Conservation (phyloP, 1,139 yeast species). For the Keqinozyma sinolaborantium region DNA sequence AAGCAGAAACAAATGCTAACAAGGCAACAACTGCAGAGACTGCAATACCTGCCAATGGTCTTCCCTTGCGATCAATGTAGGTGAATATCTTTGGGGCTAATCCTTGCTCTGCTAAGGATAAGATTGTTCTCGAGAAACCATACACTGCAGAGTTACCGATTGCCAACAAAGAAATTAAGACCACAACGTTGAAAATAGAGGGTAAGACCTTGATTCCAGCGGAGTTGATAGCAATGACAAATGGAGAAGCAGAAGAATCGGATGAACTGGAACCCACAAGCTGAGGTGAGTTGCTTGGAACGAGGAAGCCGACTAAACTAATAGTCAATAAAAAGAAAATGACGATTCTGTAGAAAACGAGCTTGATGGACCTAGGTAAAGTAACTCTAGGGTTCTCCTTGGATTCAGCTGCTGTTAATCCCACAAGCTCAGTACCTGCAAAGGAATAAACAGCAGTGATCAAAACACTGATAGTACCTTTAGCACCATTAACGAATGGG, state of each 20-base stretch:
- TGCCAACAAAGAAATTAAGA: constrained; percentile 38
- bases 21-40: constrained; percentile 34
- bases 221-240: constrained; percentile 40
- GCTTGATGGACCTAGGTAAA: constrained; percentile 39
- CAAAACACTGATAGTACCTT: constrained; percentile 45
- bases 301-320: constrained; percentile 38
- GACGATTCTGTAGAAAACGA: constrained; percentile 43
- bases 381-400: constrained; percentile 35
- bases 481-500: constrained; percentile 60
- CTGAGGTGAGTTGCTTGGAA: constrained; percentile 26
- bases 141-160: constrained; percentile 45
- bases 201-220: constrained; percentile 42
- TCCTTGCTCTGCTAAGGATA: constrained; percentile 39
- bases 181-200: constrained; percentile 40
- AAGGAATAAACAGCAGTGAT: constrained; percentile 42
- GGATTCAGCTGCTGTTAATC: constrained; percentile 38
- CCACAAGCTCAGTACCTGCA: constrained; percentile 45
- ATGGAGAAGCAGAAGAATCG: constrained; percentile 37
- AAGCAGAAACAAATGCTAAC: constrained; percentile 40
- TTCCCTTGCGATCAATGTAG: constrained; percentile 39
- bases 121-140: constrained; percentile 42
- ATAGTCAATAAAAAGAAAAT: constrained; percentile 38
- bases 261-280: constrained; percentile 28
- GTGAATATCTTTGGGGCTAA: constrained; percentile 33
- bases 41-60: constrained; percentile 40